Base-by-base conservation (phyloP, 306 rosid species). In the Malus fusca region DNA sequence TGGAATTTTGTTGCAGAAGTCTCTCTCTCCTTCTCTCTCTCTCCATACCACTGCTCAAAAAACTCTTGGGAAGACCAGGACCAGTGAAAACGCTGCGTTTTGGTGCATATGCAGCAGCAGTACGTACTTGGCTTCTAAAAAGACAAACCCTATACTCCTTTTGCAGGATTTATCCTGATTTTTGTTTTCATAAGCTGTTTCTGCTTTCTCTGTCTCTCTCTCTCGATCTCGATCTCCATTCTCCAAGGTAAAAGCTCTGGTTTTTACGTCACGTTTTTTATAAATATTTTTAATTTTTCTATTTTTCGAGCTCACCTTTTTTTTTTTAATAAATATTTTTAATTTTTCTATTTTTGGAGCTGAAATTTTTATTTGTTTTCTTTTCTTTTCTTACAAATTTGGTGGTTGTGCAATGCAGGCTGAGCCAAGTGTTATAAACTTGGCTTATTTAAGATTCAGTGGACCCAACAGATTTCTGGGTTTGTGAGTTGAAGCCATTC, bases 391-490 rank as follows among this genome's bases (percentile, higher is more conserved):
- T 77, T 28, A 56, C 55, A 40, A 73, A 48, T 6, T 42, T 77
- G 7, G 55, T 73, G 73, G 66, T 26, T 65, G 67, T 81, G 77
- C 71, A 83, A 75, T 84, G 82, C 90, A 74, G 73, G 65, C 31
- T 43, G 26, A 83, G 44, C 40, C 28, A 30, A 62, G 71, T 55
- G 70, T 78, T 70, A 25, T 60, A 25, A 56, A 42, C 17, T 65
- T 63, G 40, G 75, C 68, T 21, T n/a, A 26, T 48, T 42, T 71
- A 78, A 74, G 75, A 64, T 71, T 76, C 66, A 33, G 30, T 11
- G 52, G 71, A 81, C 53, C 77, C 69, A 23, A 19, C 44, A 61
- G 75, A 44, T 62, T 76, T 79, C 70, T 43, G 65, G 18, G 75
- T 23, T 58, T 75, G 52, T 64, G 65, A 18, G 53, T 52, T 73